These are phyloP conservation scores for Xerocomus brunneocitrinus DNA, from an alignment of 768 basidiomycete genomes.

Conservation along the genomic window DNA sequence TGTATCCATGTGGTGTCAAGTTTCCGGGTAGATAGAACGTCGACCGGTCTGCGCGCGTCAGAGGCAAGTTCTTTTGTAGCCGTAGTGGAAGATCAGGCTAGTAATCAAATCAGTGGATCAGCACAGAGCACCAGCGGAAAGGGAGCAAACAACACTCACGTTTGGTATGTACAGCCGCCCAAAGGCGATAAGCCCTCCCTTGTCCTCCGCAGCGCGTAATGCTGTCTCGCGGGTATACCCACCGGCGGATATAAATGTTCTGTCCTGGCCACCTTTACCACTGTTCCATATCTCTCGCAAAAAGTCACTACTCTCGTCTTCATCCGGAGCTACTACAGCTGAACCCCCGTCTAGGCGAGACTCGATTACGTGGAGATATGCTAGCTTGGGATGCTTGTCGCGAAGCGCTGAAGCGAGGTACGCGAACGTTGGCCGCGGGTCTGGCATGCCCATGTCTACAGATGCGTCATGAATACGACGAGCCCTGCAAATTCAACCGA, in stretches of 20 bases:
- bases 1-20: constrained; percentile 23
- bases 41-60: constrained; percentile 15
- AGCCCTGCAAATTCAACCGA: neutral
- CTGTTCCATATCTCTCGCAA: constrained; percentile 23
- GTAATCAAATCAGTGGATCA: neutral
- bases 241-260: neutral
- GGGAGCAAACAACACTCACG: neutral
- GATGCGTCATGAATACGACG: neutral
- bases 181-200: constrained; percentile 21
- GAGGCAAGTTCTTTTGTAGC: constrained; percentile 15
- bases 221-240: constrained; percentile 1
- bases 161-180: constrained; percentile 16
- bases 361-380: constrained; percentile 51
- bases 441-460: constrained; percentile 48
- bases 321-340: neutral
- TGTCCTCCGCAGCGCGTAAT: neutral
- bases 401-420: constrained; percentile 42
- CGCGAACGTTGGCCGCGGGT: constrained; percentile 51
- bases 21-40: constrained; percentile 26
- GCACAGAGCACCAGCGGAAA: neutral
- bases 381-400: constrained; percentile 29
- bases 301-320: constrained; percentile 38
- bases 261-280: neutral
- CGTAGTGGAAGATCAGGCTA: constrained; percentile 30
- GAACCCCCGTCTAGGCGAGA: constrained; percentile 27